Evolutionary conservation across 108 stramenopile species (phyloP).

Genomic region (Pinguiococcus pyrenoidosus): DNA sequence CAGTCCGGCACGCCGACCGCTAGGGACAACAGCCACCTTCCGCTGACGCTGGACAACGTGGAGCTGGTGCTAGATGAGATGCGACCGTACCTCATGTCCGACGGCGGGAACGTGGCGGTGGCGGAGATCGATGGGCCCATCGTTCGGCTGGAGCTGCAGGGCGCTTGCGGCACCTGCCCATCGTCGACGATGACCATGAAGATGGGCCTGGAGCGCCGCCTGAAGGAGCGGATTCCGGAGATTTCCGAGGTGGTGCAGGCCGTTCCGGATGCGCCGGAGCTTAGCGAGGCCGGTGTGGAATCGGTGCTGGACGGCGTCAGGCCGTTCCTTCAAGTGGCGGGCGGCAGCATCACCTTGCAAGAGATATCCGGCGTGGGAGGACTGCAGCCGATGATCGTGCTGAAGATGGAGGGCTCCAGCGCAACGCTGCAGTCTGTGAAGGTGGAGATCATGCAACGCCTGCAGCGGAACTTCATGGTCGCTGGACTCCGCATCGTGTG

Average conservation of each 20-base stretch:
- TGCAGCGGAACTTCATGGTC: slow-evolving; percentile 90
- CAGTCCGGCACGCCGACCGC: too few relatives aligned
- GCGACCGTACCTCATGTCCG: slow-evolving; percentile 54
- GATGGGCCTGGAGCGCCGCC: slow-evolving; percentile 86
- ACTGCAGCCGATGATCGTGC: slow-evolving; percentile 60
- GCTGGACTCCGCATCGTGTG: slow-evolving; percentile 69
- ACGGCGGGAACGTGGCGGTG: slow-evolving; percentile 74
- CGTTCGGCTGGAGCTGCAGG: slow-evolving; percentile 78
- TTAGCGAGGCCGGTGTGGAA: slow-evolving; percentile 27
- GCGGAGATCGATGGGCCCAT: slow-evolving; percentile 89
- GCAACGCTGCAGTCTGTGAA: slow-evolving; percentile 75
- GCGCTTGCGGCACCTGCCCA: slow-evolving; percentile 92
- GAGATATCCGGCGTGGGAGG: slow-evolving; percentile 59
- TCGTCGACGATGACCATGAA: slow-evolving; percentile 84
- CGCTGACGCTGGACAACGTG: slow-evolving; percentile 88
- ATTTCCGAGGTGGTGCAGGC: slow-evolving; percentile 87
- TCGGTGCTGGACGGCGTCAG: slow-evolving; percentile 73
- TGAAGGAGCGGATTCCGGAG: slow-evolving; percentile 80
- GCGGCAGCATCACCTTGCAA: slow-evolving; percentile 61
- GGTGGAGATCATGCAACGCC: slow-evolving; percentile 82
- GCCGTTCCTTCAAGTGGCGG: slow-evolving; percentile 84
- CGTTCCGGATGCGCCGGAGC: slow-evolving; percentile 72
- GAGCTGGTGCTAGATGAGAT: slow-evolving; percentile 83
- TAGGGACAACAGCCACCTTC: slow-evolving; percentile 46
- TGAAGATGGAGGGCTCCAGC: slow-evolving; percentile 73